These are phyloP conservation scores for Claviceps sp. DNA, from an alignment of 2,329 filamentous ascomycete genomes.

Conservation along the genomic window DNA sequence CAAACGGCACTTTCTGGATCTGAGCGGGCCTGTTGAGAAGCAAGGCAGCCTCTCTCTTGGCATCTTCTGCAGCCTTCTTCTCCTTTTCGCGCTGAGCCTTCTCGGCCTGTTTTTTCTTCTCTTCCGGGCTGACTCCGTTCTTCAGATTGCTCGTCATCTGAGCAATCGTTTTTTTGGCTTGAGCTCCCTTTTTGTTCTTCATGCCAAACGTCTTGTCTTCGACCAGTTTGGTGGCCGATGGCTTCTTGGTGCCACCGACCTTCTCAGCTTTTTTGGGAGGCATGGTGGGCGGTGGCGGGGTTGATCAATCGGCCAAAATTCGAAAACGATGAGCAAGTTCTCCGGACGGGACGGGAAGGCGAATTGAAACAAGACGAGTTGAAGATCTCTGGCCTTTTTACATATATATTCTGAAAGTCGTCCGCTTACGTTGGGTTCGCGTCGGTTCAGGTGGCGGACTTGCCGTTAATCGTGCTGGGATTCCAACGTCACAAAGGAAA, in stretches of 20 bases:
- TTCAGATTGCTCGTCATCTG: constrained; percentile 64
- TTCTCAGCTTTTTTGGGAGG: constrained; percentile 54
- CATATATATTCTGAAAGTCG: neutral
- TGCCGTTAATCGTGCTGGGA: neutral
- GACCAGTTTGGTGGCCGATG: constrained; percentile 46
- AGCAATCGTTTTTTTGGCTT: constrained; percentile 80
- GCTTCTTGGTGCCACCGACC: constrained; percentile 40
- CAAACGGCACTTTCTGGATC: constrained; percentile 94
- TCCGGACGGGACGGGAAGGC: neutral
- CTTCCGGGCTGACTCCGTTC: constrained; percentile 65
- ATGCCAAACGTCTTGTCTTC: constrained; percentile 98
- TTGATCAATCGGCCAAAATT: neutral
- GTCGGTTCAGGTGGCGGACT: neutral
- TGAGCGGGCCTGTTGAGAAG: constrained; percentile 86
- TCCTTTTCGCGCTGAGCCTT: constrained; percentile 62
- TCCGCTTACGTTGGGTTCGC: neutral
- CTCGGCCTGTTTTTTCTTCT: constrained; percentile 66
- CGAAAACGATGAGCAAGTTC: neutral
- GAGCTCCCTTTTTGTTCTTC: constrained; percentile 98
- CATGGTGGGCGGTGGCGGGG: constrained; percentile 41
- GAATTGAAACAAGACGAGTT: neutral
- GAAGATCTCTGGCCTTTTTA: neutral
- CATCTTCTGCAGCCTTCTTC: constrained; percentile 79
- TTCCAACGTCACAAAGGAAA: constrained; percentile 8
- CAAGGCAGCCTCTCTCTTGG: constrained; percentile 64